Evolutionary conservation across 257 asterid genomes (phyloP), one percentile per base, ranked within the genome.

Genomic region (Capsicum pubescens): DNA sequence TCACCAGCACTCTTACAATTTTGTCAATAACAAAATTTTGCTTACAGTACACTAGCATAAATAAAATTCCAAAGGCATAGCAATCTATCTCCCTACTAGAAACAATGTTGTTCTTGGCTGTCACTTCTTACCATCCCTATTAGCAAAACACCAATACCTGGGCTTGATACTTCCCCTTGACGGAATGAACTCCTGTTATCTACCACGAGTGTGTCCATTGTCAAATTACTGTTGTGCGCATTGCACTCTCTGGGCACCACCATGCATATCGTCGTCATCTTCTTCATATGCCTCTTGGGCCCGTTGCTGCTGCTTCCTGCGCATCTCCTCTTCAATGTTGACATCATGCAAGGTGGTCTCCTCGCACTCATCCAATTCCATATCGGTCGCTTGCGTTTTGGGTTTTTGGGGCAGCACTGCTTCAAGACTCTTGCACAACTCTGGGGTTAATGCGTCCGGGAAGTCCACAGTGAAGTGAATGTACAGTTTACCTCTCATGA

Each of bases 401-500:
- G 84, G 86, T 68, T 55, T 86, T 32, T 78, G 58, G 1, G 88
- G 88, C 52, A 86, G 72, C n/a, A 79, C 84, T 14, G 84, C 86
- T 81, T 86, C 88, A 54, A 86, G 83, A n/a, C 63, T 72, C 82
- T 86, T 86, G 84, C 58, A 71, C 83, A 77, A 14, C 59, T 86
- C 88, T 0, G 88, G 86, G 26, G 81, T 64, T 10, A 86, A 36
- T 7, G 80, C 55, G 35, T 69, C 67, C 1, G 88, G 88, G 84
- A 86, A 86, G 66, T 86, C 88, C 11, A 86, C 88, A 0, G 82
- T 79, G 69, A 86, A 86, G 77, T 83, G 86, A 56, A 86, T 86
- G 84, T 86, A 86, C 48, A 86, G 72, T 54, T 86, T 86, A 7
- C 88, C 88, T 67, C 83, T 86, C 88, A 86, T 86, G 82, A 86